Conservation (phyloP, 2,329 filamentous ascomycete genomes). For the Ceratocystis cubensis region DNA sequence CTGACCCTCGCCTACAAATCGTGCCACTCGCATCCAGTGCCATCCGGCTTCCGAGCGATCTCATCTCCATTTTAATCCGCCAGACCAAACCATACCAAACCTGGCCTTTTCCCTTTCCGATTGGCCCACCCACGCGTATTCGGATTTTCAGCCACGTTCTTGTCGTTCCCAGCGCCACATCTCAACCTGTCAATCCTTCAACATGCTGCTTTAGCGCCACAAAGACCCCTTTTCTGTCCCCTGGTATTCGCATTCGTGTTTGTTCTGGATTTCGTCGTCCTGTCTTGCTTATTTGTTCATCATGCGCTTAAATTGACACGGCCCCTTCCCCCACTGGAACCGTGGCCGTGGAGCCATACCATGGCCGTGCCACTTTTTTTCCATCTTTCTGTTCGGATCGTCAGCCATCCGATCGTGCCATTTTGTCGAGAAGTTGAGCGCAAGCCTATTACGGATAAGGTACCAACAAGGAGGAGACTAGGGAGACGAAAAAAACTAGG, state of each 20-base stretch:
- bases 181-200: background rate
- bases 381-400: conserved; percentile 5
- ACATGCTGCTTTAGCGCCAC: background rate
- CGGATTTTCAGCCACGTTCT: background rate
- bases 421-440: background rate
- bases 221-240: background rate
- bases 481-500: too few relatives aligned
- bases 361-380: background rate
- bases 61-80: too few relatives aligned
- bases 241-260: conserved; percentile 17
- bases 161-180: background rate
- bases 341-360: too few relatives aligned
- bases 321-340: too few relatives aligned
- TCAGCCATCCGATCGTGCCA: conserved; percentile 12
- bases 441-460: too few relatives aligned
- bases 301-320: background rate
- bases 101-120: background rate
- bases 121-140: background rate
- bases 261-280: background rate
- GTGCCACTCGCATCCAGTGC: conserved; percentile 3
- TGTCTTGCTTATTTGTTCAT: background rate
- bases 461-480: too few relatives aligned
- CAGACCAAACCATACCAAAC: background rate
- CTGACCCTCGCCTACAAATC: background rate
- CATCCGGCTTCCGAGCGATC: background rate